Evolutionary conservation across 768 basidiomycete genomes (phyloP).

Genomic region (Gelatoporia subvermispora): DNA sequence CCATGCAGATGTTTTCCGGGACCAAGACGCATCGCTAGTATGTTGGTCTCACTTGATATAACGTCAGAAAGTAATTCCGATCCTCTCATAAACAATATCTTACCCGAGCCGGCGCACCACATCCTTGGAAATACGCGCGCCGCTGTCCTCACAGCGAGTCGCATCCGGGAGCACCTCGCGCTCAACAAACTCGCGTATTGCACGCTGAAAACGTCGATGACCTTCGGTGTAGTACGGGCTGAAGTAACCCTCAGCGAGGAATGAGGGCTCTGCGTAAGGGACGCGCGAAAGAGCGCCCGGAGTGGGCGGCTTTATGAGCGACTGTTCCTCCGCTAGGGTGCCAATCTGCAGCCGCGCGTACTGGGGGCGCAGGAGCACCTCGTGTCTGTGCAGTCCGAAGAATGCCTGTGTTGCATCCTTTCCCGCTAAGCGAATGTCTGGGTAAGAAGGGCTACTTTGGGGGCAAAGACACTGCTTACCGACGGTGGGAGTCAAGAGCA

Average conservation of each 20-base stretch:
- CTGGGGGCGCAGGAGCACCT: conserved; percentile 71
- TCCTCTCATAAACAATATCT: conserved; percentile 18
- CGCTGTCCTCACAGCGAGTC: conserved; percentile 73
- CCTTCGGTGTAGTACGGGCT: conserved; percentile 76
- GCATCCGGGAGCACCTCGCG: conserved; percentile 76
- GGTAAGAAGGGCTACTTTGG: neutral
- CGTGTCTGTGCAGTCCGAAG: conserved; percentile 81
- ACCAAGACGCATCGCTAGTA: conserved; percentile 87
- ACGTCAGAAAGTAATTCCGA: neutral
- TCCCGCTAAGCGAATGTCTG: conserved; percentile 39
- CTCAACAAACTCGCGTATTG: conserved; percentile 71
- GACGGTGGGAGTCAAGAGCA: conserved; percentile 60
- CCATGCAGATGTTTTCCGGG: conserved; percentile 87
- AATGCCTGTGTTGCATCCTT: conserved; percentile 76
- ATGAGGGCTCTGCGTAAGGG: conserved; percentile 84
- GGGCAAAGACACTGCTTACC: conserved; percentile 40
- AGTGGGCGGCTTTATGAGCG: conserved; percentile 46
- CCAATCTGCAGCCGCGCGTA: conserved; percentile 70
- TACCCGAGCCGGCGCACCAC: conserved; percentile 84
- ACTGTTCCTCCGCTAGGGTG: conserved; percentile 50
- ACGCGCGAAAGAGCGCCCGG: conserved; percentile 68
- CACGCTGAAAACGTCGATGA: conserved; percentile 72
- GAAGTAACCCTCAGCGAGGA: conserved; percentile 63
- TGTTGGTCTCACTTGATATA: conserved; percentile 57
- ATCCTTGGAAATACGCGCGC: conserved; percentile 79